Conservation (phyloP, 345 rosid genomes). For the Salix caprea region DNA sequence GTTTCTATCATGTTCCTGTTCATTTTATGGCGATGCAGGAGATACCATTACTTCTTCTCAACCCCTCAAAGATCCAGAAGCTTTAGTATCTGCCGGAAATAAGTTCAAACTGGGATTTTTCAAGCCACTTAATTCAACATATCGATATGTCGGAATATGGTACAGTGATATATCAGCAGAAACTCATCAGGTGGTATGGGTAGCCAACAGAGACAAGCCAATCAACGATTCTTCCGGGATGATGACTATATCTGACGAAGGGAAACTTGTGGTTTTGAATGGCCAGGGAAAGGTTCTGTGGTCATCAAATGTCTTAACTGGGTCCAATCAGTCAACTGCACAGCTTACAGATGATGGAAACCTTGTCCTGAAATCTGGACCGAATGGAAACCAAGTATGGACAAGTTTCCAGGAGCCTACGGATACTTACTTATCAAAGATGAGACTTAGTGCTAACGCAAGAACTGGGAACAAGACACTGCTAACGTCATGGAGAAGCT, state of each 20-base stretch:
- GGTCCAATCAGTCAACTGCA: too few species aligned
- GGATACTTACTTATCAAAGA: constrained; percentile 25
- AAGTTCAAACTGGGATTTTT: not conserved
- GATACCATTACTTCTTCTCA: not conserved
- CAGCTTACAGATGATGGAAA: constrained; percentile 14
- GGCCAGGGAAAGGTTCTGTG: too few species aligned
- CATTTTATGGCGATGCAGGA: not conserved
- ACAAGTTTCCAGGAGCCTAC: constrained; percentile 21
- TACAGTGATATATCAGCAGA: not conserved
- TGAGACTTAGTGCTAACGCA: constrained; percentile 28
- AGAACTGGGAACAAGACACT: not conserved
- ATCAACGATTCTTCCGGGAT: constrained; percentile 30
- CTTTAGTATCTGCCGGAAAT: not conserved
- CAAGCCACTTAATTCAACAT: not conserved
- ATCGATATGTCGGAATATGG: constrained; percentile 12
- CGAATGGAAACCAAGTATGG: too few species aligned
- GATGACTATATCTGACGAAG: constrained; percentile 21
- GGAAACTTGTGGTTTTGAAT: not conserved
- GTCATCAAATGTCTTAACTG: too few species aligned
- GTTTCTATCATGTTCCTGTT: not conserved
- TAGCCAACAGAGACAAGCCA: constrained; percentile 11
- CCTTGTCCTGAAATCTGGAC: not conserved
- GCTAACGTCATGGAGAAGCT: not conserved
- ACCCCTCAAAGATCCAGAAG: constrained; percentile 7
- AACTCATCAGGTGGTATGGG: not conserved